Base-by-base conservation (phyloP, 1,284 basidiomycete species). In the Peniophora sp. region DNA sequence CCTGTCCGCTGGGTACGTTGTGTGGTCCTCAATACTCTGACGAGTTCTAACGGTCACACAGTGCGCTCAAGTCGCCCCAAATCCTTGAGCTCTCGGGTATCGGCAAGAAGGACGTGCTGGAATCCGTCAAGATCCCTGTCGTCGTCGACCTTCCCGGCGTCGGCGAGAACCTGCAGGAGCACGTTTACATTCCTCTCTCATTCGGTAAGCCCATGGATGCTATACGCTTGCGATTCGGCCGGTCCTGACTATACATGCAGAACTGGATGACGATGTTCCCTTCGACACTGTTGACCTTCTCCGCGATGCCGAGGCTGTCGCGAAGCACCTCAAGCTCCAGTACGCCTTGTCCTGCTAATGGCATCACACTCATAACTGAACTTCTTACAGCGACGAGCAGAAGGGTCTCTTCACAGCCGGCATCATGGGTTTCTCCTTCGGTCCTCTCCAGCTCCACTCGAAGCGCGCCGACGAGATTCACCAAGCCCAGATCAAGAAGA, bases 161-260 rank as follows among this genome's bases (percentile, higher is more conserved):
- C 0, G 74, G 73, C 3, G 63, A 62, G 49, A 74, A 74, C 52
- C 57, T 74, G 27, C 68, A 69, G 46, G 72, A 73, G 52, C 73
- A 74, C 51, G 8, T 51, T 2, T 57, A 59, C 45, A 50, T 46
- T 19, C 46, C 56, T 9, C 41, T 58, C 17, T 49, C 52, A 24
- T 56, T 48, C 16, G 59, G 56, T 41, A 34, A 44, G 48, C 36
- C 27, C 34, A 8, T 25, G 17, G 22, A 10, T 27, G 19, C 38
- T 12, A 3, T 23, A n/a, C n/a, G n/a, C n/a, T n/a, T n/a, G n/a
- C n/a, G n/a, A n/a, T n/a, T n/a, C n/a, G n/a, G n/a, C n/a, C n/a
- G n/a, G 23, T 20, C 14, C 39, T n/a, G 19, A 11, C 23, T n/a
- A n/a, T n/a, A n/a, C n/a, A n/a, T 11, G 23, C 25, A 56, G 55